Evolutionary conservation across 1,139 yeast genomes (phyloP), one percentile per base, ranked within the genome.

Genomic region (Saccharomycopsis phalli): DNA sequence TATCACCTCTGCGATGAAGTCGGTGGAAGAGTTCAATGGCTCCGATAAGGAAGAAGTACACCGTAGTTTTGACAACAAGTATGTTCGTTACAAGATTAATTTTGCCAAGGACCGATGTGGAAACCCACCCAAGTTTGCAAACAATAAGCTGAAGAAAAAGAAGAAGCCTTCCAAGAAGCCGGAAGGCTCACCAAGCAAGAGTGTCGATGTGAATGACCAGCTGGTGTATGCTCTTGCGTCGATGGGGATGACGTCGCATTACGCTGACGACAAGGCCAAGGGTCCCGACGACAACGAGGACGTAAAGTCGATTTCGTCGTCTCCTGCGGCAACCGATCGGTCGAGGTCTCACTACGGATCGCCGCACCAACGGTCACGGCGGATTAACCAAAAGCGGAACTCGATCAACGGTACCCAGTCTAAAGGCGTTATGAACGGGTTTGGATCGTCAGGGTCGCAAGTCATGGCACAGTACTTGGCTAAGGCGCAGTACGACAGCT

Each of bases 101-200:
- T 87, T 80, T 60, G 97, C 97, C 44, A 91, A 91, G 59, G 96
- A 87, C 59, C 71, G 98, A 54, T 91, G 97, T 61, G 96, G 94
- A 22, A 84, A 86, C 56, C 75, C 79, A 42, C 84, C 86, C 28
- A 68, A 78, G 52, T 40, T 51, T 34, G 31, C 34, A 17, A 53
- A 49, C 39, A 56, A 50, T 37, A 41, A 36, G 33, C 54, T 51
- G 41, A 49, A 50, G 43, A 47, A 43, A 25, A 45, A 44, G 23
- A 39, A 28, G 16, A 11, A 1, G 16, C 31, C 7, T 5, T 22
- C 1, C 7, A 28, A 28, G 19, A 19, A 36, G 7, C 11, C 34
- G 7, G 19, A 14, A 21, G 19, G 33, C 14, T 4, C 18, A 31
- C 4, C 34, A 11, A 14, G 31, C 22, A 16, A 16, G 20, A 27